These are phyloP conservation scores for Arachnomyces sp. DNA, from an alignment of 2,329 filamentous ascomycete genomes.

Conservation along the genomic window DNA sequence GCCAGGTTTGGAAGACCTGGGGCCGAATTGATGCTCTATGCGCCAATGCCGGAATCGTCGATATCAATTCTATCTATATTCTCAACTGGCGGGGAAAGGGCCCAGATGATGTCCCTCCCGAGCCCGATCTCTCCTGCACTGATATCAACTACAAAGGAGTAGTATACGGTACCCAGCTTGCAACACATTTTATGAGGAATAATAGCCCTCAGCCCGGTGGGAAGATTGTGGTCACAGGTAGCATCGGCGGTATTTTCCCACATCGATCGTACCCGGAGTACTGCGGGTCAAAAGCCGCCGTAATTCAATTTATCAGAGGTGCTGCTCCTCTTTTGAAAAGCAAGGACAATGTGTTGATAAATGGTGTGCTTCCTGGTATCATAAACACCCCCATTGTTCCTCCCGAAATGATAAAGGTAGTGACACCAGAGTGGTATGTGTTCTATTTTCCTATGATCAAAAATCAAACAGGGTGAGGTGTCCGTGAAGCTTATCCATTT, in stretches of 20 bases:
- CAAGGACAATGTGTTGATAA: conserved; percentile 45
- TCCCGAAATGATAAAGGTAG: conserved; percentile 36
- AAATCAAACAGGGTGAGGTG: background rate
- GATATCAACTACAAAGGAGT: conserved; percentile 48
- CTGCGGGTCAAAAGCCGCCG: conserved; percentile 45
- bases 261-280: conserved; percentile 43
- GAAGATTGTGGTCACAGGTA: conserved; percentile 39
- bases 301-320: conserved; percentile 36
- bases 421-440: conserved; percentile 25
- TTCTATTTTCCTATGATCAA: background rate
- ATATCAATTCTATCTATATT: conserved; percentile 41
- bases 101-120: conserved; percentile 31
- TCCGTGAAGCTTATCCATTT: background rate
- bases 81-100: conserved; percentile 26
- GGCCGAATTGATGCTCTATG: conserved; percentile 43
- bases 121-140: conserved; percentile 39
- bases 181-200: conserved; percentile 48
- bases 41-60: conserved; percentile 46
- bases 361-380: conserved; percentile 42
- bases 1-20: conserved; percentile 36
- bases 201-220: conserved; percentile 36
- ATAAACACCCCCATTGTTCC: conserved; percentile 42
- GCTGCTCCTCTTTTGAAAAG: conserved; percentile 32
- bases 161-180: conserved; percentile 43
- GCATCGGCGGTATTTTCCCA: conserved; percentile 38